phyloP scores from a whole-genome alignment of 2,329 filamentous ascomycete species.

The Neodidymelliopsis sp. region DNA sequence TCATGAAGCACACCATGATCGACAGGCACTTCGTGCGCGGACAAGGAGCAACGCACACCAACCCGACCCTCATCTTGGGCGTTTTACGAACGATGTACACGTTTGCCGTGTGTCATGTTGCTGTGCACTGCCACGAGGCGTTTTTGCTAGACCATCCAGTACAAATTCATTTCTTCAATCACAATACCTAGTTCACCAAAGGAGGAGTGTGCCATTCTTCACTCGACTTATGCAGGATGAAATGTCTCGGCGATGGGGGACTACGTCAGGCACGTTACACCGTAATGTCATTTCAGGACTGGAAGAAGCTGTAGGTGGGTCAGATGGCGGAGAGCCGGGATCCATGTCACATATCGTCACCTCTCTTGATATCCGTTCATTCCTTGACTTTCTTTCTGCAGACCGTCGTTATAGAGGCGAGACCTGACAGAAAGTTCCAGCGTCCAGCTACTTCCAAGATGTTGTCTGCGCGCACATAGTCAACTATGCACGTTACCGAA shows the following conservation, averaged over 20 bases:
- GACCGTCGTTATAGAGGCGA: too few relatives aligned
- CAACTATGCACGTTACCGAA: too few relatives aligned
- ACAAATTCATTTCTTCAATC: too few relatives aligned
- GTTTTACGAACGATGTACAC: neutral
- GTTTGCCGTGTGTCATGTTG: neutral
- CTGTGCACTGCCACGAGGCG: neutral
- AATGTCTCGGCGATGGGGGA: neutral
- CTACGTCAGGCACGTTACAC: conserved; percentile 10
- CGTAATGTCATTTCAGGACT: neutral
- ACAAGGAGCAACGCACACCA: neutral
- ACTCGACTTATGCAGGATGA: too few relatives aligned
- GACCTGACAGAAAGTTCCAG: too few relatives aligned
- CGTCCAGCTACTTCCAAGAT: too few relatives aligned
- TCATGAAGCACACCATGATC: conserved; percentile 8
- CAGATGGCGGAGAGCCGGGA: conserved; percentile 5
- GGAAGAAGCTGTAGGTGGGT: neutral
- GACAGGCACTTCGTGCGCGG: conserved; percentile 11
- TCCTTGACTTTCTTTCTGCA: too few relatives aligned
- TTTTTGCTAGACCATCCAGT: neutral
- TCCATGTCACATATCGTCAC: neutral
- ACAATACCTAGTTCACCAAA: too few relatives aligned
- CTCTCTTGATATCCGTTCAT: neutral
- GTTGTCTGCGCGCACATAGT: too few relatives aligned
- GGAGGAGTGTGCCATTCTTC: too few relatives aligned
- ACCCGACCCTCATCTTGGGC: conserved; percentile 1